These are phyloP conservation scores for Cladosporium sp. DNA, from an alignment of 2,329 filamentous ascomycete species.

Conservation along the genomic window DNA sequence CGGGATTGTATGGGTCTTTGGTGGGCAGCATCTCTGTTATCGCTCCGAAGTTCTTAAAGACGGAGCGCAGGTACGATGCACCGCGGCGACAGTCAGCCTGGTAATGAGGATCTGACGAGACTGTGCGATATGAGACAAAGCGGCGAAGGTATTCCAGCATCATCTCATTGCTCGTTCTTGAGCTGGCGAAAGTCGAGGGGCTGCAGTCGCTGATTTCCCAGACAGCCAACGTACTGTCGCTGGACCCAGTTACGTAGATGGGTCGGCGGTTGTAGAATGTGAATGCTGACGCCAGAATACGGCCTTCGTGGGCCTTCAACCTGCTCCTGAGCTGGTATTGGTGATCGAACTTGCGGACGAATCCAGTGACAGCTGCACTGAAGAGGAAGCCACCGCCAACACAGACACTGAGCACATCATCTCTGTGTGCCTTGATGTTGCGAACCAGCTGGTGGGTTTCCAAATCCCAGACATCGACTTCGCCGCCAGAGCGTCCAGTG, in stretches of 20 bases:
- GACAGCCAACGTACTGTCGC: slow-evolving; percentile 80
- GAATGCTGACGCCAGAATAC: slow-evolving; percentile 77
- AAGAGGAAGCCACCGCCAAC: slow-evolving; percentile 81
- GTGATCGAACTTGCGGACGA: slow-evolving; percentile 63
- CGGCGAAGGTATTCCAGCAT: slow-evolving; percentile 61
- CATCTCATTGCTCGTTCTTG: slow-evolving; percentile 57
- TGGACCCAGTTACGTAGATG: slow-evolving; percentile 92
- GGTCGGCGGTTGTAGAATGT: slow-evolving; percentile 63
- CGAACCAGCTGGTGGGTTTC: slow-evolving; percentile 87
- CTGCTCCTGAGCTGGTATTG: slow-evolving; percentile 73
- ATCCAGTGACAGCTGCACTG: slow-evolving; percentile 84
- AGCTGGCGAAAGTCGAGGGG: slow-evolving; percentile 37
- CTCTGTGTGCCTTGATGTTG: slow-evolving; percentile 72
- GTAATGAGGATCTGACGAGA: slow-evolving; percentile 80
- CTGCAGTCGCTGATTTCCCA: slow-evolving; percentile 68
- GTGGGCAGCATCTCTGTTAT: slow-evolving; percentile 86
- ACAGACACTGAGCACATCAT: slow-evolving; percentile 79
- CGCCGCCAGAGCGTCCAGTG: slow-evolving; percentile 76
- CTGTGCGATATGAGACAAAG: slow-evolving; percentile 85
- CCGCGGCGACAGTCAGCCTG: slow-evolving; percentile 88
- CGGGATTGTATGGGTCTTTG: slow-evolving; percentile 71
- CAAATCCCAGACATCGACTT: slow-evolving; percentile 93
- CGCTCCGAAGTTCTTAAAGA: slow-evolving; percentile 89
- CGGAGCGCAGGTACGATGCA: slow-evolving; percentile 78
- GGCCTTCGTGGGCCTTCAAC: slow-evolving; percentile 79